phyloP scores from a whole-genome alignment of 257 asterid species.

The Lantana camara region DNA sequence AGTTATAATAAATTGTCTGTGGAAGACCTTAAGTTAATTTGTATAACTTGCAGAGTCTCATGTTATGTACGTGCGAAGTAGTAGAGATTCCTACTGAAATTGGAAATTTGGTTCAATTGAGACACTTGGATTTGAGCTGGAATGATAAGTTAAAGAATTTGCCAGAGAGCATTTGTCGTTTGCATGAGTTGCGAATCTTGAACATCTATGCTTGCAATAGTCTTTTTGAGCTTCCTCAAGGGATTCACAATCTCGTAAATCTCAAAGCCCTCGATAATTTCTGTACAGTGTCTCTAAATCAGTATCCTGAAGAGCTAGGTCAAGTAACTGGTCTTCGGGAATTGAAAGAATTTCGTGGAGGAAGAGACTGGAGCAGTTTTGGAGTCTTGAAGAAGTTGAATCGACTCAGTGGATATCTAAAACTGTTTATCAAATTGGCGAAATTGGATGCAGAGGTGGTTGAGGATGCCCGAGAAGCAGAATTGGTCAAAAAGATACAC shows the following conservation, averaged over 20 bases:
- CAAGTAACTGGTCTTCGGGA: conserved; percentile 7
- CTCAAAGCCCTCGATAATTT: conserved; percentile 10
- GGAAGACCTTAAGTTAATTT: conserved; percentile 11
- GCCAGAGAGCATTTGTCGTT: too few relatives aligned
- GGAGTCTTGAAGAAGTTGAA: conserved; percentile 12
- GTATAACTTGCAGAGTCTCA: too few relatives aligned
- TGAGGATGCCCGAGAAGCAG: not conserved
- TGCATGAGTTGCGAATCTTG: conserved; percentile 11
- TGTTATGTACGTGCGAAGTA: too few relatives aligned
- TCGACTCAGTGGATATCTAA: not conserved
- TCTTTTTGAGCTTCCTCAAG: not conserved
- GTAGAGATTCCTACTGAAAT: too few relatives aligned
- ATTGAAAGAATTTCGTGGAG: not conserved
- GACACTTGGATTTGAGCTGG: too few relatives aligned
- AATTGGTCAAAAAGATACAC: not conserved
- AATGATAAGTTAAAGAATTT: too few relatives aligned
- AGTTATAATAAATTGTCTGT: too few relatives aligned
- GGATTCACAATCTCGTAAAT: too few relatives aligned
- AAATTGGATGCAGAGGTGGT: not conserved
- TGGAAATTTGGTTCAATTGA: too few relatives aligned
- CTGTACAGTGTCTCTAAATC: not conserved
- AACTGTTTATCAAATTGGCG: not conserved
- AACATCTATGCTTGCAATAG: not conserved
- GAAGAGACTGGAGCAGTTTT: not conserved
- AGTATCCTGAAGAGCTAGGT: not conserved